Evolutionary conservation across 495 filamentous ascomycete genomes (phyloP).

Genomic region (Penicillium paxilli): DNA sequence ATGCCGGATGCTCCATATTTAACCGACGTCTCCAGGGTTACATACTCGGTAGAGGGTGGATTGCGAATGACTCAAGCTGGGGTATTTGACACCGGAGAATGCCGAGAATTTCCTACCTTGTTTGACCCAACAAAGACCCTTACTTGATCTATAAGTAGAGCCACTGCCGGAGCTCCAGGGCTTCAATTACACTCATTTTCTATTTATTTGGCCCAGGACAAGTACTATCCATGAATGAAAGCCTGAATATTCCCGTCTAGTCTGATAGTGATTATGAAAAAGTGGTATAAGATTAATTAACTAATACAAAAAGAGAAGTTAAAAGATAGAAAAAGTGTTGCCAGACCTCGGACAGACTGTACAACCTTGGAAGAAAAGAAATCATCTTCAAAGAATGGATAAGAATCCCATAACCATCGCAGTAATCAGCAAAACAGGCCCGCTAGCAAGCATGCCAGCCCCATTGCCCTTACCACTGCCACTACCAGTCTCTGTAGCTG

Average conservation of each 20-base stretch:
- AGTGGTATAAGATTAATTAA: not conserved
- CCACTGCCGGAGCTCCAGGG: no score
- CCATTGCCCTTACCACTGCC: not conserved
- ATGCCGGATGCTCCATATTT: not conserved
- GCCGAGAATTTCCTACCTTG: not conserved
- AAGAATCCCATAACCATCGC: slow-evolving; percentile 5
- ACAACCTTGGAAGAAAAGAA: no score
- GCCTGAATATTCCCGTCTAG: not conserved
- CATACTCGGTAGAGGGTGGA: not conserved
- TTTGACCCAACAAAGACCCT: no score
- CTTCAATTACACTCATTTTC: not conserved
- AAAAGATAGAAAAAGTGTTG: not conserved
- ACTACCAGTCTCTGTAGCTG: not conserved
- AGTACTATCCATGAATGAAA: no score
- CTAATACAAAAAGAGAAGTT: not conserved
- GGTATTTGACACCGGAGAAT: not conserved
- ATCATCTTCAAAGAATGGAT: slow-evolving; percentile 2
- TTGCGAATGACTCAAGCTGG: not conserved
- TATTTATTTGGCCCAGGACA: not conserved
- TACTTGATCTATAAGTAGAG: no score
- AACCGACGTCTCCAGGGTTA: not conserved
- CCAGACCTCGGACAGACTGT: not conserved
- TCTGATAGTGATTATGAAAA: not conserved
- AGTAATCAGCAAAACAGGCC: not conserved
- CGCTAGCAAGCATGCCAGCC: slow-evolving; percentile 7